Evolutionary conservation across 2,329 filamentous ascomycete species (phyloP), one percentile per base, ranked within the genome.

Genomic region (Fusarium udum): DNA sequence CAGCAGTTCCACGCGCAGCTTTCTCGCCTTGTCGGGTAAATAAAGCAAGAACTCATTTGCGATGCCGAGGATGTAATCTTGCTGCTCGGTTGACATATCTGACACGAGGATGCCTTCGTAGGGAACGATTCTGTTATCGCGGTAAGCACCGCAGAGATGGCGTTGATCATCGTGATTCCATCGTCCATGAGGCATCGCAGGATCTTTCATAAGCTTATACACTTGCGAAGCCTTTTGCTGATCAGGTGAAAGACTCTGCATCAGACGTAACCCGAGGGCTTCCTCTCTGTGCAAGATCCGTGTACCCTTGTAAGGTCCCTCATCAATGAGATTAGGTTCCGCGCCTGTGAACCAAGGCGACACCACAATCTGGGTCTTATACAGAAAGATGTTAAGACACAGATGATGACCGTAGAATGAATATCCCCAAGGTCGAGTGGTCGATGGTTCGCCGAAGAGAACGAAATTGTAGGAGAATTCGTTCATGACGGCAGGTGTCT

Each of bases 81-180:
- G 63, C 76, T 93, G 89, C 4, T 79, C 78, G 0, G 79, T 3
- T 0, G 80, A 79, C 59, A 93, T 82, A 0, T 84, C 79, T 0
- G 85, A 83, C 0, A 91, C 90, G 0, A 85, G 77, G 11, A 93
- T 81, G 0, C 93, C 93, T 81, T 95, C 91, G 78, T 91, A 93
- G 0, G 93, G 93, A 1, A 95, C 91, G 16, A 93, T 82, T 16
- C 93, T 87, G 80, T 95, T 96, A 77, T 95, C 93, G 18, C 92
- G 88, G 79, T 92, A 94, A 0, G 93, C 93, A 40, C 93, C 93
- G 78, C 92, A 93, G 9, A 94, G 80, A 77, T 95, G 93, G 11
- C 93, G 87, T 83, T 95, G 92, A 79, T 95, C 93, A 77, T 94
- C 92, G 73, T 91, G 91, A 79, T 95, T 95, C 92, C 92, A 95